A percentile compares a stretch with the other conserved stretches of the same genome.
Evolutionary conservation across 768 basidiomycete species (phyloP).

Genomic region (Mycena galopus): DNA sequence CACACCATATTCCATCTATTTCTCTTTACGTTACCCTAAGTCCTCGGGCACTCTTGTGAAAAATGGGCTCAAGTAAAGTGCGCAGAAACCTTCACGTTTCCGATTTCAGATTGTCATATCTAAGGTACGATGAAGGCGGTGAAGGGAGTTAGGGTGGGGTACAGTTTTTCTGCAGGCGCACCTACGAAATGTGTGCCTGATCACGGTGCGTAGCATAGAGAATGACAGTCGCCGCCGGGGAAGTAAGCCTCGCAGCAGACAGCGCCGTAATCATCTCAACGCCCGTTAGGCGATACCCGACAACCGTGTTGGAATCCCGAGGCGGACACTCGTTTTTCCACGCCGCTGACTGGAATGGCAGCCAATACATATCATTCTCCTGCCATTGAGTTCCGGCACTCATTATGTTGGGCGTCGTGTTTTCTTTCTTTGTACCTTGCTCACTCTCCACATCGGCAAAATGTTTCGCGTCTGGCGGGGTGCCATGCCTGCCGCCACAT

Average conservation of each 20-base stretch:
- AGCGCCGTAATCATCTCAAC: conserved; percentile 7
- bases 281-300: not conserved
- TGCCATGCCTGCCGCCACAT: too few species aligned
- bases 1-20: too few species aligned
- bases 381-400: not conserved
- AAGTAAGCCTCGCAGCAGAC: conserved; percentile 13
- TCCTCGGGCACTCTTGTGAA: not conserved
- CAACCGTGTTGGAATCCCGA: conserved; percentile 2
- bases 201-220: conserved; percentile 3
- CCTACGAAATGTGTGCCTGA: conserved; percentile 13
- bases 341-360: not conserved
- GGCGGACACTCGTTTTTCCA: not conserved
- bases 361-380: not conserved
- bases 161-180: not conserved
- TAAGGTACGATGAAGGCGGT: not conserved
- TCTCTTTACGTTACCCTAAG: not conserved
- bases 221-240: conserved; percentile 12
- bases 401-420: not conserved
- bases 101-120: conserved; percentile 1
- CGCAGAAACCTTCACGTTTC: conserved; percentile 9
- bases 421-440: conserved; percentile 4
- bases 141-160: conserved; percentile 1
- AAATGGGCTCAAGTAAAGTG: conserved; percentile 1
- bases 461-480: not conserved
- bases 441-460: not conserved